Base-by-base conservation (phyloP, 2,329 filamentous ascomycete genomes). In the Aspergillus bombycis region DNA sequence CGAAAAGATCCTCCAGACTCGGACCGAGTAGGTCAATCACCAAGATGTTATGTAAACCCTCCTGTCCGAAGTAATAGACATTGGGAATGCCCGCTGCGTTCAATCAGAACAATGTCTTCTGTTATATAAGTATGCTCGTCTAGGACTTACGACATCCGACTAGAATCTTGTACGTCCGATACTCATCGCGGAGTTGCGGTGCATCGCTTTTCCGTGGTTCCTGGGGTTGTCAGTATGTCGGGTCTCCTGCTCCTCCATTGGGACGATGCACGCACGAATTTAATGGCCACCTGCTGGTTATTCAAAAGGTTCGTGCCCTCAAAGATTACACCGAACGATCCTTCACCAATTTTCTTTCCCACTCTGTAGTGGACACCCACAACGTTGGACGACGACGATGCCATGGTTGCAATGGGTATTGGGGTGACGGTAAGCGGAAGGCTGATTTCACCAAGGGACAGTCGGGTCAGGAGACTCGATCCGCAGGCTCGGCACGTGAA, bases 301-400 rank as follows among this genome's bases (percentile, higher is more conserved):
- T 99, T 99, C 80, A 99, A 86, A 73, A 99, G 86, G 80, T 99
- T 99, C 76, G 94, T 98, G 72, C 95, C 95, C 82, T 98, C 95
- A 76, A 98, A 98, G 77, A 98, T 97, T 73, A 98, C 95, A 84
- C 94, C 94, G 76, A 98, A 98, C 45, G 93, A 97, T 69, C 94
- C 94, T 87, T 98, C 95, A 79, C 95, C 95, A 73, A 99, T 98
- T 85, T 99, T 99, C 88, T 98, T 98, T 74, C 95, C 95, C 70
- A 99, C 95, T 70, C 95, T 88, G 82, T 99, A 99, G 83, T 99
- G 95, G 71, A 99, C 95, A 78, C 95, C 95, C 75, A 98, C 95
- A 71, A 99, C 95, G 82, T 98, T 98, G 66, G 93, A 97, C 68
- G 92, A 95, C 65, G 91, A 93, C 68, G 92, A 94, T 63, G 92